Evolutionary conservation across 768 basidiomycete species (phyloP).

Genomic region (Rhodotorula graminis): DNA sequence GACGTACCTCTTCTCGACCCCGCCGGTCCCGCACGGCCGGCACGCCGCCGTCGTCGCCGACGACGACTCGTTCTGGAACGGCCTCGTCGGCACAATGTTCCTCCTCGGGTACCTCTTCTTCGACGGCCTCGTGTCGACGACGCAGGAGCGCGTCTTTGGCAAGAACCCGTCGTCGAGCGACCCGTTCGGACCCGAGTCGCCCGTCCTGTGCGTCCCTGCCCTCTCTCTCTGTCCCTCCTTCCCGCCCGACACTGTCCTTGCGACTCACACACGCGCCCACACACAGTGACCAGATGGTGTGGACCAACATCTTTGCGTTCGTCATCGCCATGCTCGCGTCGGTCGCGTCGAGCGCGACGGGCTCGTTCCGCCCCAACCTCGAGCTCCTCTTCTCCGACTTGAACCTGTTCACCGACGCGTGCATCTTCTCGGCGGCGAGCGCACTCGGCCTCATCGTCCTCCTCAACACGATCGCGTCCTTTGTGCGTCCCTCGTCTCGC

Average conservation of each 20-base stretch:
- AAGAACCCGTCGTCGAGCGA: conserved; percentile 36
- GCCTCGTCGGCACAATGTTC: conserved; percentile 25
- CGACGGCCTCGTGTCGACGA: conserved; percentile 41
- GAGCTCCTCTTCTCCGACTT: conserved; percentile 17
- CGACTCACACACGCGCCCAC: neutral
- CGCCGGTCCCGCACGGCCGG: conserved; percentile 11
- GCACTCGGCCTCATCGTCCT: conserved; percentile 37
- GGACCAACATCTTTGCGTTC: conserved; percentile 37
- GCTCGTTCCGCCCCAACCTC: conserved; percentile 25
- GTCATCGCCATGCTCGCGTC: conserved; percentile 26
- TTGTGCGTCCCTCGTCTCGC: conserved; percentile 1
- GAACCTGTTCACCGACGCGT: conserved; percentile 24
- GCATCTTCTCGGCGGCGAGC: conserved; percentile 32
- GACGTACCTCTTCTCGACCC: conserved; percentile 39
- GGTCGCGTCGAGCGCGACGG: conserved; percentile 20
- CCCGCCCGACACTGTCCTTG: no score
- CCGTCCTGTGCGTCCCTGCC: conserved; percentile 38
- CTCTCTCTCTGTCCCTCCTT: neutral
- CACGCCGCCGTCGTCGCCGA: conserved; percentile 8
- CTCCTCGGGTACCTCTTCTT: conserved; percentile 41
- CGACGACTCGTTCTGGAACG: neutral
- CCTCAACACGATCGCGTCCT: conserved; percentile 40
- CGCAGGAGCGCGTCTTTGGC: conserved; percentile 42
- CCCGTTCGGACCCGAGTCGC: conserved; percentile 38
- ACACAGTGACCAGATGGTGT: conserved; percentile 26